Conservation (phyloP, 768 basidiomycete species). For the Amanita jacksonii region DNA sequence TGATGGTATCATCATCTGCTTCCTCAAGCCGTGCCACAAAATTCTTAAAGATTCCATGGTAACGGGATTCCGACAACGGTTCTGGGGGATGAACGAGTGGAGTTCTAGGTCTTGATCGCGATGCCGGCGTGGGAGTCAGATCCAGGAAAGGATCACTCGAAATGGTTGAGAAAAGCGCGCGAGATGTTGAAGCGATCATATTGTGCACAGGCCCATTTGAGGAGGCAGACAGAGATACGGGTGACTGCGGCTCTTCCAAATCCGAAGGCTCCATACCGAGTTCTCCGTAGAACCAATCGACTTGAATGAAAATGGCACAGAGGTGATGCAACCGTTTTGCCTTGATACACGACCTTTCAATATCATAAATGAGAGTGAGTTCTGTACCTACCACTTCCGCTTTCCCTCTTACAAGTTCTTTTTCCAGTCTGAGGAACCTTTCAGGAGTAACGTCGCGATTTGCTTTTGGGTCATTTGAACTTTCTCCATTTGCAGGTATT, state of each 20-base stretch:
- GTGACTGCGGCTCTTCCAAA: conserved; percentile 29
- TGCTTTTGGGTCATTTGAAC: conserved; percentile 24
- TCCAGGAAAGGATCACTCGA: conserved; percentile 39
- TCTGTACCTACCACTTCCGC: conserved; percentile 63
- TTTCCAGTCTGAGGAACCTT: conserved; percentile 71
- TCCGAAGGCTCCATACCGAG: conserved; percentile 64
- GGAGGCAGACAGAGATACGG: conserved; percentile 17
- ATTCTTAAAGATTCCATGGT: conserved; percentile 48
- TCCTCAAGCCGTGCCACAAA: conserved; percentile 59
- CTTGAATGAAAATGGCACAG: conserved; percentile 55
- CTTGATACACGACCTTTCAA: conserved; percentile 24
- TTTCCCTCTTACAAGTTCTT: conserved; percentile 77
- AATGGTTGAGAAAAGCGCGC: conserved; percentile 26
- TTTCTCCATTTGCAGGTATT: conserved; percentile 31
- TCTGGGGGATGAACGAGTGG: conserved; percentile 30
- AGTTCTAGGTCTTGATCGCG: conserved; percentile 26
- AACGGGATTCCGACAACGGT: conserved; percentile 31
- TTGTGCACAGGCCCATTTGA: conserved; percentile 14
- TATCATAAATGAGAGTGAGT: background rate
- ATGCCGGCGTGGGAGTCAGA: conserved; percentile 42
- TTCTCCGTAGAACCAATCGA: conserved; percentile 77
- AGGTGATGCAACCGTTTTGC: conserved; percentile 59
- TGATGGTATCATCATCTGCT: conserved; percentile 38
- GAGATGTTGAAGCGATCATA: conserved; percentile 23
- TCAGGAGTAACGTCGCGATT: conserved; percentile 73